Conservation (phyloP, 2,329 filamentous ascomycete species). For the Davidsoniella neocaledoniae region DNA sequence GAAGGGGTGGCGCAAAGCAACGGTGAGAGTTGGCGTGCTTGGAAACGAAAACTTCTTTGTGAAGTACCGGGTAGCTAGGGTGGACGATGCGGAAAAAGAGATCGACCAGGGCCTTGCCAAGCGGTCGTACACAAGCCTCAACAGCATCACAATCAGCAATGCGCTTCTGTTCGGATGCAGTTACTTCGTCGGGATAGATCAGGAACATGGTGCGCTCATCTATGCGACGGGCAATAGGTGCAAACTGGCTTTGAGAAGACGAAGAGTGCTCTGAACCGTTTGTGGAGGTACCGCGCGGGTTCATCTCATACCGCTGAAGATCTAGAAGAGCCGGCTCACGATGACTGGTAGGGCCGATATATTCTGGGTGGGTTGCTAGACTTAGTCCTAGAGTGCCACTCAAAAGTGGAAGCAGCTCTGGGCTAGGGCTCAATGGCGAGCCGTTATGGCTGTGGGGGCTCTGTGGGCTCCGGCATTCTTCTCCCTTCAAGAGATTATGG, state of each 20-base stretch:
- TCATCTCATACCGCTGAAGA: conserved; percentile 35
- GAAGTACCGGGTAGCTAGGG: conserved; percentile 33
- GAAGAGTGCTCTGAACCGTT: conserved; percentile 6
- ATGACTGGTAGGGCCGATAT: conserved; percentile 42
- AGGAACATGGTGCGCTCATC: conserved; percentile 22
- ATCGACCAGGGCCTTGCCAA: conserved; percentile 39
- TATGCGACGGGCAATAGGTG: conserved; percentile 19
- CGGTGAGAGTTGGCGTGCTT: conserved; percentile 33
- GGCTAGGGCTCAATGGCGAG: conserved; percentile 6
- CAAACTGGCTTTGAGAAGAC: conserved; percentile 5
- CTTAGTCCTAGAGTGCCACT: conserved; percentile 36
- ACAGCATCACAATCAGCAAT: conserved; percentile 31
- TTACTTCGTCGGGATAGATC: conserved; percentile 21
- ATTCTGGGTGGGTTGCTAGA: conserved; percentile 40
- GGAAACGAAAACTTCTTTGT: conserved; percentile 36
- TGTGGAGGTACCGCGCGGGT: background rate
- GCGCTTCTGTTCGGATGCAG: conserved; percentile 24
- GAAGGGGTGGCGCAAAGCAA: conserved; percentile 32
- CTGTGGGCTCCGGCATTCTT: background rate
- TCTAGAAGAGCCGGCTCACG: conserved; percentile 40
- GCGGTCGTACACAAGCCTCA: conserved; percentile 28
- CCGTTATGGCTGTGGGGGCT: background rate
- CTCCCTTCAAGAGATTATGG: conserved; percentile 7
- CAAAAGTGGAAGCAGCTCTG: conserved; percentile 18
- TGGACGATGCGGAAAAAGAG: conserved; percentile 41